These are phyloP conservation scores for Leishmania amazonensis DNA, from an alignment of 208 protist genomes.

Conservation along the genomic window DNA sequence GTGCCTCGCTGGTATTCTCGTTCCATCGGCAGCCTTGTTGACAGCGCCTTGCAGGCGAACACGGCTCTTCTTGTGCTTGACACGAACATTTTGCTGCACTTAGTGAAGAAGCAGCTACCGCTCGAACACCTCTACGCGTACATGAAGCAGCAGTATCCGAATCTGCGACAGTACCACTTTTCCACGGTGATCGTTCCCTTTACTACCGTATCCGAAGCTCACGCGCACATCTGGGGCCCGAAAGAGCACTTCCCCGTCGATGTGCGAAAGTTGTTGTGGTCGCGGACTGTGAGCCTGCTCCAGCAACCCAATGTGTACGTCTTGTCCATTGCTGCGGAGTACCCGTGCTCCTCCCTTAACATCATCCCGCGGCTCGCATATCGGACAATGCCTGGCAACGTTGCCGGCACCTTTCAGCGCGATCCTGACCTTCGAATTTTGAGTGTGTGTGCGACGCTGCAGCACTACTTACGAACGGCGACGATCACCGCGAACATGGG, in stretches of 20 bases:
- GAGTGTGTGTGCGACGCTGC: slow-evolving; percentile 73
- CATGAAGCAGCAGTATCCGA: slow-evolving; percentile 62
- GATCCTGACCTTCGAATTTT: slow-evolving; percentile 84
- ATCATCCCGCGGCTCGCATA: slow-evolving; percentile 75
- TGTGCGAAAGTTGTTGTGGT: slow-evolving; percentile 71
- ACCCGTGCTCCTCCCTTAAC: slow-evolving; percentile 49
- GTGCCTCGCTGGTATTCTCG: slow-evolving; percentile 58
- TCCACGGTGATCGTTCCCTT: slow-evolving; percentile 75
- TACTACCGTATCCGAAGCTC: slow-evolving; percentile 65
- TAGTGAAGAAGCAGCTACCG: slow-evolving; percentile 66
- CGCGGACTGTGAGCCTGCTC: slow-evolving; percentile 51
- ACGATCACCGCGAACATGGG: slow-evolving; percentile 35
- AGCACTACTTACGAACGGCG: slow-evolving; percentile 57
- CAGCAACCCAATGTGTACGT: slow-evolving; percentile 53
- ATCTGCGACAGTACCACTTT: slow-evolving; percentile 28
- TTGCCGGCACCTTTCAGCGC: slow-evolving; percentile 23
- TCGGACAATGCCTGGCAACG: slow-evolving; percentile 32
- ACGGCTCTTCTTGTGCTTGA: slow-evolving; percentile 67
- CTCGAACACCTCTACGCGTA: slow-evolving; percentile 69
- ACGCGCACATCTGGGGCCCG: slow-evolving; percentile 68
- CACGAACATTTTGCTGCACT: slow-evolving; percentile 88
- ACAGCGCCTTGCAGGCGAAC: slow-evolving; percentile 36
- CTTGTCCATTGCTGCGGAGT: slow-evolving; percentile 65
- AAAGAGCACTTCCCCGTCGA: slow-evolving; percentile 37
- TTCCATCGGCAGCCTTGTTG: slow-evolving; percentile 38